Percentiles rank a stretch among this genome's conserved stretches.
Conservation (phyloP, 257 asterid genomes). For the Solanum clarkiae region DNA sequence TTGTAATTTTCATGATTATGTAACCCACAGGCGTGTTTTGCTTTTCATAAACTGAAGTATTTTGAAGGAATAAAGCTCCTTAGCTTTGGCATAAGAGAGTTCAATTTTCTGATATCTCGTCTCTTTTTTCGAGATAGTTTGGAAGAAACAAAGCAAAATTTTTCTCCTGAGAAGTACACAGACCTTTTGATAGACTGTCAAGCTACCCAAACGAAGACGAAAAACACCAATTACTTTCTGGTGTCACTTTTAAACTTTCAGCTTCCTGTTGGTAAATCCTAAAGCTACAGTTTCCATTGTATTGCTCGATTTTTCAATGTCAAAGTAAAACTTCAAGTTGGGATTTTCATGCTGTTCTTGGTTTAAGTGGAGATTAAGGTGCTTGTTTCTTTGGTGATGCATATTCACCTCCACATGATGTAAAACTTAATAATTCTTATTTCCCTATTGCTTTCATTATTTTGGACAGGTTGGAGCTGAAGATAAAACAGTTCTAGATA, state of each 20-base stretch:
- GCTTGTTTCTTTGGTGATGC: not conserved
- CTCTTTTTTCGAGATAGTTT: not conserved
- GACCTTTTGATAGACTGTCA: not conserved
- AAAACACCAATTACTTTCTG: not conserved
- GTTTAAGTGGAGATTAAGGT: not conserved
- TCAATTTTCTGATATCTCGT: not conserved
- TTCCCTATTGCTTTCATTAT: not conserved
- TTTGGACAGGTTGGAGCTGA: slow-evolving; percentile 74
- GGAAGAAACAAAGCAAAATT: not conserved
- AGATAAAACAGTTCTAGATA: slow-evolving; percentile 52
- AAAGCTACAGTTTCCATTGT: not conserved
- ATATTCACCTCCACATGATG: not conserved
- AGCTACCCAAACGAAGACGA: not conserved
- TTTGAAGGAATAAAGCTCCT: not conserved
- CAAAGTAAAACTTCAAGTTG: not conserved
- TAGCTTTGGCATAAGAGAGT: not conserved
- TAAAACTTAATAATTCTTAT: not conserved
- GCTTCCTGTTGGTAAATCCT: not conserved
- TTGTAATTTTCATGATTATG: not conserved
- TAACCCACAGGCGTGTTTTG: not conserved
- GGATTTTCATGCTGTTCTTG: not conserved
- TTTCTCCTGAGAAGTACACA: not conserved
- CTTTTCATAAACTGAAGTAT: not conserved
- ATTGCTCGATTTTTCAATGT: not conserved
- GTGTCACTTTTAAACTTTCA: not conserved